phyloP scores from a whole-genome alignment of 495 filamentous ascomycete genomes.

The Thermothielavioides terrestris region DNA sequence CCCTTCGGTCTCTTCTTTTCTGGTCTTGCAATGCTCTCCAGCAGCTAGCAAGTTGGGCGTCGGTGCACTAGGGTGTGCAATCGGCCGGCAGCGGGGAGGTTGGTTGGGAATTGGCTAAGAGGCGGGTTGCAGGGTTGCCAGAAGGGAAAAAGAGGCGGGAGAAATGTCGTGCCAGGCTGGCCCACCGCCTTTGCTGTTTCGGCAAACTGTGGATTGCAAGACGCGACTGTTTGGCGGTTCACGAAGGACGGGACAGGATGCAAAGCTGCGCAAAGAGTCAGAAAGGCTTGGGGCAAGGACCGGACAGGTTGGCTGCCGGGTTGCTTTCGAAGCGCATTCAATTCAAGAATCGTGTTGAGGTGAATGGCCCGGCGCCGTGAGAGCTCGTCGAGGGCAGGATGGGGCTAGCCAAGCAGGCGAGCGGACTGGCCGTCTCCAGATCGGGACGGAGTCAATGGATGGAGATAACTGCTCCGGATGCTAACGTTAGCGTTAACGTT shows the following conservation, averaged over 20 bases:
- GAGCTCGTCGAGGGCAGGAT: too few species aligned
- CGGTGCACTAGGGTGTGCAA: slow-evolving; percentile 12
- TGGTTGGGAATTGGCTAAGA: slow-evolving; percentile 4
- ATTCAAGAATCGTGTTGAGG: too few species aligned
- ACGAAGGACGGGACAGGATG: slow-evolving; percentile 7
- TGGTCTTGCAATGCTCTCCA: neutral
- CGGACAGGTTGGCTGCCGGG: slow-evolving; percentile 34
- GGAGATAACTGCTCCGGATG: slow-evolving; percentile 13
- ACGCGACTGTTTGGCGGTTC: neutral
- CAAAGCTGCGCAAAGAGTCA: slow-evolving; percentile 31
- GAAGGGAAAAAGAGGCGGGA: slow-evolving; percentile 1
- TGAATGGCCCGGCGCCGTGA: too few species aligned
- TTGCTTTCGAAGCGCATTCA: slow-evolving; percentile 19
- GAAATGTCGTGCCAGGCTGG: slow-evolving; percentile 11
- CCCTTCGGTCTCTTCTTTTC: too few species aligned
- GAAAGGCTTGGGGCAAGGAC: slow-evolving; percentile 30
- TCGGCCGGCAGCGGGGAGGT: slow-evolving; percentile 9
- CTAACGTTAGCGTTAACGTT: too few species aligned
- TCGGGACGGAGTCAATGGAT: slow-evolving; percentile 6
- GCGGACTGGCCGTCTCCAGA: slow-evolving; percentile 5
- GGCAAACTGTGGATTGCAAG: neutral
- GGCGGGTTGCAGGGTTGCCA: slow-evolving; percentile 11
- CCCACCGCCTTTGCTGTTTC: slow-evolving; percentile 7
- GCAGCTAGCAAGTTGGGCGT: slow-evolving; percentile 12
- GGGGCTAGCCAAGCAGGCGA: too few species aligned